Evolutionary conservation across 257 asterid species (phyloP).

Genomic region (Gentiana straminea): DNA sequence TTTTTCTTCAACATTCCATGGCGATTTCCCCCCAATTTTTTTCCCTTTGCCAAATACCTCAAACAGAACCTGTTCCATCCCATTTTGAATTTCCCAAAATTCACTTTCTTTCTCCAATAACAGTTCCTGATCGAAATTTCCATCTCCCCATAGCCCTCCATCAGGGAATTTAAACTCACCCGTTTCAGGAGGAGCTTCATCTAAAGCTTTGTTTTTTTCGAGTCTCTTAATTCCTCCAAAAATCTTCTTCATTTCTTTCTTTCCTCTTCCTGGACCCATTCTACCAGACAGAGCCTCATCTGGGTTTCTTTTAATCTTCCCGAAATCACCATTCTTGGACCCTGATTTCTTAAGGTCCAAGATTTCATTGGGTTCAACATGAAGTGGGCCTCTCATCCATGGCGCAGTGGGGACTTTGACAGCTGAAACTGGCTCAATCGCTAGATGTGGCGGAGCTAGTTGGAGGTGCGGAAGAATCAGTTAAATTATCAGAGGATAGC

Average conservation of each 20-base stretch:
- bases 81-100: constrained; percentile 12
- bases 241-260: constrained; percentile 67
- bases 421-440: constrained; percentile 18
- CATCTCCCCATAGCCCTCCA: constrained; percentile 40
- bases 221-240: constrained; percentile 55
- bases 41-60: constrained; percentile 20
- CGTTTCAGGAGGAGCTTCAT: constrained; percentile 17
- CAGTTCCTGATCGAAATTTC: constrained; percentile 7
- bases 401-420: constrained; percentile 84
- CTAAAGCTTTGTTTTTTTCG: constrained; percentile 22
- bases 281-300: constrained; percentile 46
- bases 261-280: constrained; percentile 77
- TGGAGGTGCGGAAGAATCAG: constrained; percentile 7
- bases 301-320: constrained; percentile 17
- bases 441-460: constrained; percentile 14
- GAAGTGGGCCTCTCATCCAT: constrained; percentile 77
- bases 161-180: constrained; percentile 29
- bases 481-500: constrained; percentile 11
- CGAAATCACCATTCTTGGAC: constrained; percentile 27
- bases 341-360: constrained; percentile 33
- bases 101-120: constrained; percentile 10
- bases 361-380: constrained; percentile 49
- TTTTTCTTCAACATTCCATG: constrained; percentile 68
- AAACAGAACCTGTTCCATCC: constrained; percentile 19
- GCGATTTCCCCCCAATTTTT: constrained; percentile 27